A percentile compares a stretch with the other conserved stretches of the same genome.
Evolutionary conservation across 768 basidiomycete species (phyloP).

Genomic region (Termitomyces sp.): DNA sequence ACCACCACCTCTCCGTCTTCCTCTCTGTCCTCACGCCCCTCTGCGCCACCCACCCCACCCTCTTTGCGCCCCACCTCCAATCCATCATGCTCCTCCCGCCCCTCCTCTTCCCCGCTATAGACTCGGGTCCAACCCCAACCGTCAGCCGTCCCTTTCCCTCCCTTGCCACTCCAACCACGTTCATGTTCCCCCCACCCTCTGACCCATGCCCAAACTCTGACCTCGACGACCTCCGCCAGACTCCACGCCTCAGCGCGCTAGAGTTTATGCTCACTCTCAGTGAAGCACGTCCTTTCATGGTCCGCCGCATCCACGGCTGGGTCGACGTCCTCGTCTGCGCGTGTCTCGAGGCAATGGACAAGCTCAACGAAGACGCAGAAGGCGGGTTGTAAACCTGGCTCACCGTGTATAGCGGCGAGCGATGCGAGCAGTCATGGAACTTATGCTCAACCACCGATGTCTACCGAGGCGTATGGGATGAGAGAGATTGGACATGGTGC

Average conservation of each 20-base stretch:
- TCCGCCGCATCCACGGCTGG: constrained; percentile 66
- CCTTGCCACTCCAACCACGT: constrained; percentile 4
- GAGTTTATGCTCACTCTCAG: constrained; percentile 83
- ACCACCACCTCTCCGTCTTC: constrained; percentile 63
- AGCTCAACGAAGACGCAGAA: constrained; percentile 53
- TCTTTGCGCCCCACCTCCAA: constrained; percentile 70
- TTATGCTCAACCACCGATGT: not conserved
- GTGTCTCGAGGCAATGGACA: constrained; percentile 80
- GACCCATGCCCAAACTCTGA: too few species aligned
- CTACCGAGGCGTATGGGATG: not conserved
- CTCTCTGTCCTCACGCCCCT: too few species aligned
- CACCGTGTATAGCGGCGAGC: constrained; percentile 19
- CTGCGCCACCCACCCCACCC: constrained; percentile 55
- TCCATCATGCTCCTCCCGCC: too few species aligned
- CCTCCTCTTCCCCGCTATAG: constrained; percentile 47
- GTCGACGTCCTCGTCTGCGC: constrained; percentile 64
- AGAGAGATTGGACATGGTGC: not conserved
- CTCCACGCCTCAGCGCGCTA: constrained; percentile 65
- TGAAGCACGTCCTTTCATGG: constrained; percentile 70
- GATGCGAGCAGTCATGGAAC: not conserved
- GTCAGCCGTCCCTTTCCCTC: constrained; percentile 43
- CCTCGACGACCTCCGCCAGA: constrained; percentile 52
- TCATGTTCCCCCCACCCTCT: too few species aligned
- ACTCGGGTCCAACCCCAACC: constrained; percentile 47
- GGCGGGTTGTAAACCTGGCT: constrained; percentile 41